Conservation (phyloP, 176 grass and related monocot species). For the Musa troglodytarum region DNA sequence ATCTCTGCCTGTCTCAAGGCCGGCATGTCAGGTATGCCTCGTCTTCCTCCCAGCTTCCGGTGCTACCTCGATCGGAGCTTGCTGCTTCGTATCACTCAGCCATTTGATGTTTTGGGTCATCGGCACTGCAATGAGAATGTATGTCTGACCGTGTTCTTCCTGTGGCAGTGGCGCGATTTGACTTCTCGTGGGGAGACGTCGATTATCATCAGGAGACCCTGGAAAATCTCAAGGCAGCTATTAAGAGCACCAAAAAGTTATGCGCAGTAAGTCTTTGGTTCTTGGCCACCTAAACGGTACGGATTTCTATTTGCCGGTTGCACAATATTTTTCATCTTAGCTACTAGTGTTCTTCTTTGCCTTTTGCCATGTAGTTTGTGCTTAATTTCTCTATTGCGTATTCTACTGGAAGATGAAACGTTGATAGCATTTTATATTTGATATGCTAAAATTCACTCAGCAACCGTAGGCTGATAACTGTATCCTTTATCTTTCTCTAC, state of each 20-base stretch:
- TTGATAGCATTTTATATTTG: too few relatives aligned
- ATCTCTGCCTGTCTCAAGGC: conserved; percentile 94
- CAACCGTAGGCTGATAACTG: too few relatives aligned
- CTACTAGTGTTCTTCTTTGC: background rate
- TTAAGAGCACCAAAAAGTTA: conserved; percentile 88
- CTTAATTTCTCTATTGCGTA: background rate
- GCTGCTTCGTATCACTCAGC: background rate
- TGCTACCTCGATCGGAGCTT: background rate
- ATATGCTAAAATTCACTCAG: background rate
- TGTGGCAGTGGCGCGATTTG: conserved; percentile 71
- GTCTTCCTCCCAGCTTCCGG: too few relatives aligned
- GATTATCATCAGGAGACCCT: conserved; percentile 95
- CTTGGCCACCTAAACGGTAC: background rate
- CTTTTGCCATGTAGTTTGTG: background rate
- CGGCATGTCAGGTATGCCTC: conserved; percentile 79
- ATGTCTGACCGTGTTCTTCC: conserved; percentile 12
- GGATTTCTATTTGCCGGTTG: background rate
- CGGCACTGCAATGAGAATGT: too few relatives aligned
- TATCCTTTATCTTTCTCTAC: background rate
- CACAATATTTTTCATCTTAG: background rate
- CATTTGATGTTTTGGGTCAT: background rate
- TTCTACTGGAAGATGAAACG: too few relatives aligned
- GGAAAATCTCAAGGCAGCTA: conserved; percentile 85
- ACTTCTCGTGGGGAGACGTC: conserved; percentile 88
- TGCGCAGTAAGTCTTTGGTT: conserved; percentile 47